Percentiles rank a stretch among this genome's conserved stretches.
Conservation (phyloP, 768 basidiomycete genomes). For the Lentinula edodes region DNA sequence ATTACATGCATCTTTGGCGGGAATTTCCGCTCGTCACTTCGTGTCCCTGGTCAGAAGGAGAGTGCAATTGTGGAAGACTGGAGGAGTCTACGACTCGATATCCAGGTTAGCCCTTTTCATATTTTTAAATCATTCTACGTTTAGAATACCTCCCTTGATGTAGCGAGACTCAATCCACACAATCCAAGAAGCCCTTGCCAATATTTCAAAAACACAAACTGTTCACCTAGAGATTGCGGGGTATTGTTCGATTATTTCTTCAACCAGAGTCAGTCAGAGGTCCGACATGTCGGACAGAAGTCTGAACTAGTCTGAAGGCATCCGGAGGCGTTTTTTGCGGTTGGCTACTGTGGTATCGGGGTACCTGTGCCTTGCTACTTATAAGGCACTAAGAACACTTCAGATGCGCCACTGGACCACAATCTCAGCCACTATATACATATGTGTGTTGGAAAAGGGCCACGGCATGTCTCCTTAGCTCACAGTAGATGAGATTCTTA, state of each 20-base stretch:
- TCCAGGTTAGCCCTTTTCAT: slow-evolving; percentile 52
- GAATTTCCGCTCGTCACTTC: slow-evolving; percentile 80
- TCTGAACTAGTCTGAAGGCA: not conserved
- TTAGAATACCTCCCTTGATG: not conserved
- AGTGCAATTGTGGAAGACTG: slow-evolving; percentile 89
- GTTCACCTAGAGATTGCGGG: slow-evolving; percentile 56
- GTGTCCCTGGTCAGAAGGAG: slow-evolving; percentile 78
- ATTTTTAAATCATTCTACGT: not conserved
- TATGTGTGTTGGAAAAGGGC: no score
- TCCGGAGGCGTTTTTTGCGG: not conserved
- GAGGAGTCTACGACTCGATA: slow-evolving; percentile 83
- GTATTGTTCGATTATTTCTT: not conserved
- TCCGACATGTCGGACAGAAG: not conserved
- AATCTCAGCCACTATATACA: no score
- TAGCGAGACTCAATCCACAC: slow-evolving; percentile 71
- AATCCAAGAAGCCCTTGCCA: slow-evolving; percentile 76
- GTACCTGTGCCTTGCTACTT: not conserved
- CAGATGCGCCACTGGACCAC: no score
- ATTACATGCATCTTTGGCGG: slow-evolving; percentile 93
- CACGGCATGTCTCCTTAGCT: no score
- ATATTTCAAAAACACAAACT: slow-evolving; percentile 73
- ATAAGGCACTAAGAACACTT: not conserved
- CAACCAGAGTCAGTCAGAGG: no score
- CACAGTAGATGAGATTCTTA: no score
- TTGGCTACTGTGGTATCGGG: not conserved